Percentiles rank a stretch among this genome's conserved stretches.
Evolutionary conservation across 257 asterid species (phyloP).

Genomic region (Plectranthus barbatus): DNA sequence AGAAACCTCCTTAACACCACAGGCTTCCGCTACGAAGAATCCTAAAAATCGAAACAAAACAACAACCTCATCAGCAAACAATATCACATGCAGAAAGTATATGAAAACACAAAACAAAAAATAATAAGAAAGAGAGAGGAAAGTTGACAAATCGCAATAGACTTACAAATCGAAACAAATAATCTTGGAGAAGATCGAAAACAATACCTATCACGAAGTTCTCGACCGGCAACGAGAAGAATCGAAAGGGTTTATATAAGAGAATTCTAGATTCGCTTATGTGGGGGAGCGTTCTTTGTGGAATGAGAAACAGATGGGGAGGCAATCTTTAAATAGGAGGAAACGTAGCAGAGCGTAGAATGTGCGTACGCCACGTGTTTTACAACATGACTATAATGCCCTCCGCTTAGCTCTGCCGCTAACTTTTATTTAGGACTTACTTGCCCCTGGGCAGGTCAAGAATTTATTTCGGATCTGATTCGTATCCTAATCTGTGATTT

Average conservation of each 20-base stretch:
- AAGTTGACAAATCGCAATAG: background rate
- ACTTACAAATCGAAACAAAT: slow-evolving; percentile 7
- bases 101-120: background rate
- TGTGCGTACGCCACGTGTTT: slow-evolving; percentile 8
- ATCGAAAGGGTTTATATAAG: background rate
- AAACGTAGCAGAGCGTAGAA: background rate
- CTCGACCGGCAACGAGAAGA: background rate
- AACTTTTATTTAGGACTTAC: background rate
- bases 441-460: slow-evolving; percentile 4
- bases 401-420: slow-evolving; percentile 17
- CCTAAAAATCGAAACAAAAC: background rate
- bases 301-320: too few relatives aligned
- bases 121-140: background rate
- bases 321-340: slow-evolving; percentile 12
- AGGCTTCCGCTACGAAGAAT: slow-evolving; percentile 11
- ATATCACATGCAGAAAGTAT: background rate
- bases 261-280: background rate
- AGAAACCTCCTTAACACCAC: background rate
- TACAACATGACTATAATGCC: background rate
- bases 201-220: slow-evolving; percentile 5
- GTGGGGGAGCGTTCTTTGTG: slow-evolving; percentile 6
- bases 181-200: slow-evolving; percentile 9
- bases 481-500: too few relatives aligned
- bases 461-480: background rate
- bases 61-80: background rate